Conservation (phyloP, 495 filamentous ascomycete genomes). For the Aspergillus asperescens region DNA sequence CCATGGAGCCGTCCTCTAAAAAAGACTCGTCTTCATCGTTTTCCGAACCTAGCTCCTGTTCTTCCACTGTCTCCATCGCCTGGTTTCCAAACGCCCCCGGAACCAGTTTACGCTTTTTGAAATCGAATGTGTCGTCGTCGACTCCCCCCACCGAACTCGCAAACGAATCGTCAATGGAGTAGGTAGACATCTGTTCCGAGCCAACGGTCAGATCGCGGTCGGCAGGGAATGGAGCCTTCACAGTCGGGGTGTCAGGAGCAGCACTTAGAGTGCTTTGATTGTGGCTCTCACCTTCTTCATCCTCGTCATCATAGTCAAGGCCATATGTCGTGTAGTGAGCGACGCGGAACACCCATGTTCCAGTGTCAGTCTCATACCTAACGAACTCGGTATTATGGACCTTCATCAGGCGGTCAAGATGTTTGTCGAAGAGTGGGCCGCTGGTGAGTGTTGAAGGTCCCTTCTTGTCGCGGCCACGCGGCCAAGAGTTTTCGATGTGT, state of each 20-base stretch:
- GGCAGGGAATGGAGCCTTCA: conserved; percentile 37
- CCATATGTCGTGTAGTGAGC: conserved; percentile 95
- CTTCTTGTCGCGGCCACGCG: conserved; percentile 60
- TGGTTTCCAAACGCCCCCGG: conserved; percentile 73
- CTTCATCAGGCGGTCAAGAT: conserved; percentile 72
- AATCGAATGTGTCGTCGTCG: conserved; percentile 80
- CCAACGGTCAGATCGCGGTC: conserved; percentile 32
- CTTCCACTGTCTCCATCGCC: conserved; percentile 50
- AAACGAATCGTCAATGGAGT: conserved; percentile 48
- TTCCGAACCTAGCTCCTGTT: conserved; percentile 34
- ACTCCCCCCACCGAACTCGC: conserved; percentile 45
- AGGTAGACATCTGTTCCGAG: conserved; percentile 42
- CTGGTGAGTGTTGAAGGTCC: conserved; percentile 48
- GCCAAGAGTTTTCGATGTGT: conserved; percentile 83
- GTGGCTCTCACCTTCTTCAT: conserved; percentile 51
- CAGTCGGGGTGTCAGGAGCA: conserved; percentile 56
- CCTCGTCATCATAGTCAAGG: conserved; percentile 80
- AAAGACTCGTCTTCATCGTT: conserved; percentile 62
- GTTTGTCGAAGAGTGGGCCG: conserved; percentile 62
- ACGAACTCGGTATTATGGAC: conserved; percentile 76
- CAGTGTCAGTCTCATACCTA: conserved; percentile 67
- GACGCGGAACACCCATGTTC: conserved; percentile 86
- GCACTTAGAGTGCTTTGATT: conserved; percentile 54
- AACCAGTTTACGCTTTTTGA: conserved; percentile 63
- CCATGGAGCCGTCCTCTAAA: conserved; percentile 84